Base-by-base conservation (phyloP, 2,329 filamentous ascomycete species). In the Neofusicoccum umdonicola region DNA sequence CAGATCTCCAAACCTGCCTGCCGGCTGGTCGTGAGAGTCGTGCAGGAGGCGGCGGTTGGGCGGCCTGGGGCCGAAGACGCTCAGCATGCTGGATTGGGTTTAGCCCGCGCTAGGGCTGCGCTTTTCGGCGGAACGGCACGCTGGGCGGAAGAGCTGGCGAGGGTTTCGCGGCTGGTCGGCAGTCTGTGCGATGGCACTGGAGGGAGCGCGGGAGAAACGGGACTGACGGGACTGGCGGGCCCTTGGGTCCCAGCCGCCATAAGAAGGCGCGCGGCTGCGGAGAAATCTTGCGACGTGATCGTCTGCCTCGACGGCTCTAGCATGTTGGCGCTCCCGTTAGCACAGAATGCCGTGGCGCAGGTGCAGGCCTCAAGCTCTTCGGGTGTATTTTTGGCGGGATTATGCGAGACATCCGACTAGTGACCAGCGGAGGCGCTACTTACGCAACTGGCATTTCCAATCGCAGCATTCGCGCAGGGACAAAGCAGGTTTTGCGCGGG, bases 1-100 rank as follows among this genome's bases (percentile, higher is more conserved):
- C 17, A 34, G 15, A 41, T 47, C 42, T 27, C 44, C 17, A 35
- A 51, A 51, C 27, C 48, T 45, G 48, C 15, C 22, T 4, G 54
- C 54, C 13, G n/a, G 15, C 11, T 34, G n/a, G 12, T 34, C 39
- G 37, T 41, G 39, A 6, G 50, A 15, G 41, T 35, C 61, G 9
- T 44, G 17, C 37, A 63, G 62, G 37, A 58, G 44, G 15, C 51
- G 34, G 51, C 51, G 42, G 52, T 44, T 58, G 44, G 67, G 66
- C 27, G 57, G 42, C 31, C 57, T 57, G n/a, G 68, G 66, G 41
- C 68, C 68, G 44, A 66, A 48, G 66, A 66, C 65, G 54, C 57
- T 65, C 22, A 61, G 61, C 61, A 56, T 52, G 41, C 61, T 48
- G 27, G 50, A 54, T 37, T 22, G 31, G 48, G 61, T 15, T 22